Evolutionary conservation across 2,329 filamentous ascomycete species (phyloP).

Genomic region (Sphaerulina vaccinii): DNA sequence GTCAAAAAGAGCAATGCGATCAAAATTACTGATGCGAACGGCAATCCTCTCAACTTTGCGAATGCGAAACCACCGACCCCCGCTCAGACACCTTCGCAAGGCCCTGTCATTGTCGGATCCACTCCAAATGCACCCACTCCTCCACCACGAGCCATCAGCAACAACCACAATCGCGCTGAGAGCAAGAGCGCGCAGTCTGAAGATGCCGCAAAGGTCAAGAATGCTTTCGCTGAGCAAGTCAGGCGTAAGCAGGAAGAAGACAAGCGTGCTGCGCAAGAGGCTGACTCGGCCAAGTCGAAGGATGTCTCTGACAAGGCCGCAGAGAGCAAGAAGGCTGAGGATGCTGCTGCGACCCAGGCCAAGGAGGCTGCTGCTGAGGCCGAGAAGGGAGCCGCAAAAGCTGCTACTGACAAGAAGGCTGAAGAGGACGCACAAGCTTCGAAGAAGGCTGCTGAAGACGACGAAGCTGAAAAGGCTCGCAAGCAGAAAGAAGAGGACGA

Average conservation of each 20-base stretch:
- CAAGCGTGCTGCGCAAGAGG: constrained; percentile 45
- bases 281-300: constrained; percentile 57
- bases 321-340: constrained; percentile 42
- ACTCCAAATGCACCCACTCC: constrained; percentile 70
- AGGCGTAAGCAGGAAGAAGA: constrained; percentile 48
- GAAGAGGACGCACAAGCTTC: constrained; percentile 37
- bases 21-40: constrained; percentile 78
- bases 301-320: constrained; percentile 45
- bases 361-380: constrained; percentile 39
- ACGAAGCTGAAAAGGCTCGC: constrained; percentile 34
- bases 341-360: constrained; percentile 42
- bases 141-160: constrained; percentile 71
- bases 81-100: constrained; percentile 56
- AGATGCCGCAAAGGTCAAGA: constrained; percentile 61
- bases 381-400: constrained; percentile 49
- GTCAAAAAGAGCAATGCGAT: constrained; percentile 71
- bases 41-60: constrained; percentile 69
- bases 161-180: constrained; percentile 67
- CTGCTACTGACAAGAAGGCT: constrained; percentile 44
- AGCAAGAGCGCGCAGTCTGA: constrained; percentile 70
- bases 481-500: constrained; percentile 44
- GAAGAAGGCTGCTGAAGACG: constrained; percentile 35
- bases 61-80: constrained; percentile 59
- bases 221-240: constrained; percentile 67
- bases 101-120: constrained; percentile 66